Evolutionary conservation across 2,329 filamentous ascomycete genomes (phyloP).

Genomic region (Aureobasidium sp.): DNA sequence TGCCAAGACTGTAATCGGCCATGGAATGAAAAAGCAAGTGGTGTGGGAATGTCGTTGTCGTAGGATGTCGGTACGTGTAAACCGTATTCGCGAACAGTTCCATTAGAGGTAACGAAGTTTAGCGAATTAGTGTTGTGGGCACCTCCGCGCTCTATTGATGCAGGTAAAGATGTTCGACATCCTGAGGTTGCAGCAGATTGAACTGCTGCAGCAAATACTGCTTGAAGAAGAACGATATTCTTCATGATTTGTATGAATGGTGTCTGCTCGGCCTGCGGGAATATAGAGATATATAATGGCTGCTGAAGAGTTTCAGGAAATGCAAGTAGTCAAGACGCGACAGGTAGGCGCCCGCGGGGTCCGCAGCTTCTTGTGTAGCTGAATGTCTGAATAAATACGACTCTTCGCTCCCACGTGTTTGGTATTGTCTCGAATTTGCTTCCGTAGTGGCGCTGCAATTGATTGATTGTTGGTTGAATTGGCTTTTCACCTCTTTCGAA

Average conservation of each 20-base stretch:
- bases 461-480: not conserved
- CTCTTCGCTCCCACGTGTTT: not conserved
- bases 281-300: not conserved
- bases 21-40: conserved; percentile 42
- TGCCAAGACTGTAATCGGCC: conserved; percentile 31
- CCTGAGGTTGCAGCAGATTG: conserved; percentile 14
- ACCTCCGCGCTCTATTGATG: conserved; percentile 16
- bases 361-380: not conserved
- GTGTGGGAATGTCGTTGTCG: conserved; percentile 25
- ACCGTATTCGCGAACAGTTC: conserved; percentile 25
- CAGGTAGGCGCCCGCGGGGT: not conserved
- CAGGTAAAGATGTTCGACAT: conserved; percentile 17
- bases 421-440: not conserved
- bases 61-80: conserved; percentile 34
- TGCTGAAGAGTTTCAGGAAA: not conserved
- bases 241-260: not conserved
- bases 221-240: not conserved
- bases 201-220: not conserved
- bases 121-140: conserved; percentile 16
- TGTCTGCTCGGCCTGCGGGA: too few species aligned
- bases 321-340: not conserved
- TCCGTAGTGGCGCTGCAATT: not conserved
- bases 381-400: not conserved
- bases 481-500: not conserved
- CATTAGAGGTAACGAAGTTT: conserved; percentile 15